Evolutionary conservation across 352 stramenopile species (phyloP), one percentile per base, ranked within the genome.

Genomic region (Pythium oligandrum): DNA sequence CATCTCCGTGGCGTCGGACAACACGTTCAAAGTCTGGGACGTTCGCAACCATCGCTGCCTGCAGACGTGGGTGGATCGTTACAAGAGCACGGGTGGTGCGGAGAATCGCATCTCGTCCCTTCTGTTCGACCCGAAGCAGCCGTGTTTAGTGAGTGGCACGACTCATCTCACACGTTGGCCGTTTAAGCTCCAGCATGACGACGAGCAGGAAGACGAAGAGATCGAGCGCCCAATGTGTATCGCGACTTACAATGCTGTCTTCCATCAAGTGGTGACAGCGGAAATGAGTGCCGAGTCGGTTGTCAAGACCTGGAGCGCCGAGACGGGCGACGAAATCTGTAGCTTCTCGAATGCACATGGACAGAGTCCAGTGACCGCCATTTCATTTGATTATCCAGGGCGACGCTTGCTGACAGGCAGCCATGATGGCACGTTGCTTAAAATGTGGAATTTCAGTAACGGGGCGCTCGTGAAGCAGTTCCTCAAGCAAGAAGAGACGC

Each of bases 401-500:
- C 70, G 86, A 8, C 64, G 86, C 5, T 64, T 96, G 31, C 66
- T 96, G 12, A 95, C 86, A 7, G 85, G 85, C 7, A 80, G 80
- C 6, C 83, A 95, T 55, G 77, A 91, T 47, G 86, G 86, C 2
- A 59, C 78, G 6, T 48, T 74, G 11, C 77, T 96, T 39, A 91
- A 92, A 57, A 84, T 96, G 66, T 96, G 86, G 86, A 96, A 96
- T 53, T 96, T 95, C 61, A 88, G 79, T 66, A 96, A 93, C 48
- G 86, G 86, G 9, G 76, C 78, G 10, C 67, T 90, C 12, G 80
- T 95, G 3, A 94, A 93, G 53, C 80, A 90, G 47, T 88, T 92
- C 40, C 61, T 87, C 49, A 94, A 93, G 51, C 63, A 86, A 12
- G 71, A 82, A 45, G 61, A 59, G 1, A 48, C 17, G 17, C 17